Base-by-base conservation (phyloP, 2,329 filamentous ascomycete genomes). In the Myriangium duriaei region DNA sequence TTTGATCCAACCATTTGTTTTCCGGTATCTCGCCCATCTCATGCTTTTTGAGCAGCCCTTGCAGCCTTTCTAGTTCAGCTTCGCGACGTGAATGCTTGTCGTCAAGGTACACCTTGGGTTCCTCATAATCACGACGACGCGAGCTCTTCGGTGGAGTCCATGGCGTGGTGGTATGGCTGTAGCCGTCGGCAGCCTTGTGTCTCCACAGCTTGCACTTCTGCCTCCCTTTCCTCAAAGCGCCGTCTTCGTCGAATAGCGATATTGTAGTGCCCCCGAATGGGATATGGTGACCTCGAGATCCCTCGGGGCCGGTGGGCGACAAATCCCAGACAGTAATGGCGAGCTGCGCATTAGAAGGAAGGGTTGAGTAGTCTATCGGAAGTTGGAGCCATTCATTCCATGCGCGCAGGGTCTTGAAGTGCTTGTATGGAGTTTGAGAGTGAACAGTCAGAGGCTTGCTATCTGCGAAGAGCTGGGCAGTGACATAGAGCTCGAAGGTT, bases 351-450 rank as follows among this genome's bases (percentile, higher is more conserved):
- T 85, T 83, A 30, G 79, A 65, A 1, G 91, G 87, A 1, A 93
- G 72, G 42, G 81, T 79, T 44, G 82, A 79, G 58, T 95, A 91
- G 4, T 77, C 72, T 44, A 96, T 76, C 1, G 91, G 88, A 28
- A 98, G 65, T 19, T 80, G 76, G 17, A 98, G 73, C 91, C 92
- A 98, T 64, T 96, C 88, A 56, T 93, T 94, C 91, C 91, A 95
- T 54, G 76, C 77, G 42, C 64, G 60, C 19, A 54, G 76, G 24
- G 72, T 72, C 55, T 86, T 85, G 56, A 98, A 96, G 5, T 84
- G 66, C 54, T 86, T 94, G 63, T 96, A 96, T 15, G 85, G 74
- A 2, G 91, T 98, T 58, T 96, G 88, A 9, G 92, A 73, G 0
- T 86, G 82, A 1, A 96, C 83, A 0, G 87, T 92, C 48, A 98